These are phyloP conservation scores for Colletotrichum simmondsii DNA, from an alignment of 2,329 filamentous ascomycete genomes.

Conservation along the genomic window DNA sequence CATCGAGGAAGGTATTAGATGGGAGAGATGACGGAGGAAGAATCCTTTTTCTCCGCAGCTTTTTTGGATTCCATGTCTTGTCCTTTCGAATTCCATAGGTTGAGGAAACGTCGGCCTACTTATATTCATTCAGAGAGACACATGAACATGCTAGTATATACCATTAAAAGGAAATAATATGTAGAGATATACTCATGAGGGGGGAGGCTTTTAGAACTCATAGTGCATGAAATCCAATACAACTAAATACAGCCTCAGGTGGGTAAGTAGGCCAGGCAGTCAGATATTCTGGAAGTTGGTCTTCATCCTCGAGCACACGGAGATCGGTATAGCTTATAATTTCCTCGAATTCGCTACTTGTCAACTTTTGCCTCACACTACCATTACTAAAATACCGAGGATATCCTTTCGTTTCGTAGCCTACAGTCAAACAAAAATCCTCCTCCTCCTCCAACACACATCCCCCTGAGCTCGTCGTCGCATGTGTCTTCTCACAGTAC, in stretches of 20 bases:
- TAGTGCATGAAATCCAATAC: no score
- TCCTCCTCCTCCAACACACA: not conserved
- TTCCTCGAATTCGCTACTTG: not conserved
- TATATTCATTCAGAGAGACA: no score
- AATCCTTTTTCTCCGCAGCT: not conserved
- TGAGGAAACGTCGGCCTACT: no score
- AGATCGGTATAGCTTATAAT: not conserved
- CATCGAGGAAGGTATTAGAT: not conserved
- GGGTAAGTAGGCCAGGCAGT: no score
- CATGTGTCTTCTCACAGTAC: constrained; percentile 61
- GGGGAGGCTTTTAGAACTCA: no score
- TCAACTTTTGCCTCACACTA: not conserved
- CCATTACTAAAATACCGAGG: not conserved
- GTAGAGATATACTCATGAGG: no score
- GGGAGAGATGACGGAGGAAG: not conserved
- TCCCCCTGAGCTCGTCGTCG: not conserved
- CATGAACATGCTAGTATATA: no score
- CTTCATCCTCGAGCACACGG: no score
- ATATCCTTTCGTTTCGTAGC: constrained; percentile 13
- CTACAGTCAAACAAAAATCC: constrained; percentile 6
- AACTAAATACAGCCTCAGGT: no score
- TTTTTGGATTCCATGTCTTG: not conserved
- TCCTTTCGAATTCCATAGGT: not conserved
- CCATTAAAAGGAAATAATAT: no score
- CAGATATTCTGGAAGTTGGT: no score